A percentile compares a stretch with the other conserved stretches of the same genome.
Evolutionary conservation across 2,329 filamentous ascomycete species (phyloP).

Genomic region (Sporothrix protearum): DNA sequence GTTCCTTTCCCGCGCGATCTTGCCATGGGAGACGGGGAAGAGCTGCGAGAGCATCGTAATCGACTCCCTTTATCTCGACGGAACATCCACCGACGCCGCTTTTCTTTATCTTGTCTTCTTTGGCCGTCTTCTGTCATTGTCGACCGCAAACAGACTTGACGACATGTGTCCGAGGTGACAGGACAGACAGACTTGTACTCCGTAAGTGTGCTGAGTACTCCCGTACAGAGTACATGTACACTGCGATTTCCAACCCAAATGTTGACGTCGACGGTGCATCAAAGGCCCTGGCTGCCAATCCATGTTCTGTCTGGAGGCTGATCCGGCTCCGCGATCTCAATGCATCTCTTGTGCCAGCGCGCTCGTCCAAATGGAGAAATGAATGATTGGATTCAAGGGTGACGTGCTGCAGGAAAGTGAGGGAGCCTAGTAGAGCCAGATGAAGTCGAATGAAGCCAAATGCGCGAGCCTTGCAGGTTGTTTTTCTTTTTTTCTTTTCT

Average conservation of each 20-base stretch:
- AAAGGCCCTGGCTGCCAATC: background rate
- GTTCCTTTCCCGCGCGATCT: background rate
- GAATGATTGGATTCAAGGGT: background rate
- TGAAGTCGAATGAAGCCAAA: too few relatives aligned
- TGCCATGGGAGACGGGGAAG: background rate
- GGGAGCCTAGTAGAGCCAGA: background rate
- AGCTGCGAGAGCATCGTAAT: background rate
- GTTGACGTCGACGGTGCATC: conserved; percentile 5
- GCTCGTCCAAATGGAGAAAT: background rate
- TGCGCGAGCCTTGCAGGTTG: background rate
- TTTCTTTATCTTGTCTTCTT: too few relatives aligned
- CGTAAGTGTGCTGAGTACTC: too few relatives aligned
- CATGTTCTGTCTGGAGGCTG: conserved; percentile 1
- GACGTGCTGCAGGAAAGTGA: background rate
- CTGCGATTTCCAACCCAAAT: background rate
- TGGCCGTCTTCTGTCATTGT: too few relatives aligned
- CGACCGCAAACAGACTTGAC: background rate
- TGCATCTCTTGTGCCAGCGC: background rate
- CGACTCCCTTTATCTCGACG: background rate
- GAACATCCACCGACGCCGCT: background rate
- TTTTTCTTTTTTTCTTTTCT: background rate
- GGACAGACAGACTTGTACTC: too few relatives aligned
- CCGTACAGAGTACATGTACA: too few relatives aligned
- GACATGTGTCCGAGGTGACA: background rate
- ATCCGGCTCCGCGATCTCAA: conserved; percentile 13